Evolutionary conservation across 164 flowering plant genomes (phyloP), one percentile per base, ranked within the genome.

Genomic region (Houttuynia cordata): DNA sequence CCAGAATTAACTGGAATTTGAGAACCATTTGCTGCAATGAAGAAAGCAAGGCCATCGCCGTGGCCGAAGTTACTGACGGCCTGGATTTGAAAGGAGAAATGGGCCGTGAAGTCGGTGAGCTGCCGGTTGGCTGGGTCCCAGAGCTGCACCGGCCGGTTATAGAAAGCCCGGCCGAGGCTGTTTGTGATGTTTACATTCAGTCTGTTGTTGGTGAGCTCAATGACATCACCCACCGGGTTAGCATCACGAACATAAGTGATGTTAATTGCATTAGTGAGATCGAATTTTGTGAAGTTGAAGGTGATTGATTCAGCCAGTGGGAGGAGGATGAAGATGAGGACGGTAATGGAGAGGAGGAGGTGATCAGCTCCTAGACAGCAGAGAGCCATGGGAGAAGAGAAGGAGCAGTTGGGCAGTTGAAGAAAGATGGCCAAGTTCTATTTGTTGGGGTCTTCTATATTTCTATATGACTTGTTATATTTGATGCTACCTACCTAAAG

Each of bases 21-120:
- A 9, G 74, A 67, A 1, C 53, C 61, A 1, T 5, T n/a, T 4
- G 80, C 76, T 7, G 84, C 84, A 4, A 85, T 65, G 61, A 81
- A 85, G 70, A 83, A 85, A 14, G 78, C 74, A 0, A 84, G 55
- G n/a, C 89, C 89, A 58, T 79, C 84, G 5, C 76, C 82, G 22
- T 23, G 66, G 0, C 0, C 0, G 6, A 63, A 8, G 1, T 10
- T 6, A 17, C 39, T 18, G 1, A 45, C 45, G 8, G 75, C 64
- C 23, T 66, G 59, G 8, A 86, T 73, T 42, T 47, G 54, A 52
- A 82, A 79, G 14, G 80, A 60, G 74, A 86, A 83, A 52, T 65
- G 69, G 53, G 87, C 75, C 8, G 60, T 39, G 68, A 86, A 86
- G 62, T 80, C 79, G 0, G 82, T 34, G 8, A 78, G 55, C 3